Evolutionary conservation across 2,329 filamentous ascomycete species (phyloP).

Genomic region (Arthroderma sp.): DNA sequence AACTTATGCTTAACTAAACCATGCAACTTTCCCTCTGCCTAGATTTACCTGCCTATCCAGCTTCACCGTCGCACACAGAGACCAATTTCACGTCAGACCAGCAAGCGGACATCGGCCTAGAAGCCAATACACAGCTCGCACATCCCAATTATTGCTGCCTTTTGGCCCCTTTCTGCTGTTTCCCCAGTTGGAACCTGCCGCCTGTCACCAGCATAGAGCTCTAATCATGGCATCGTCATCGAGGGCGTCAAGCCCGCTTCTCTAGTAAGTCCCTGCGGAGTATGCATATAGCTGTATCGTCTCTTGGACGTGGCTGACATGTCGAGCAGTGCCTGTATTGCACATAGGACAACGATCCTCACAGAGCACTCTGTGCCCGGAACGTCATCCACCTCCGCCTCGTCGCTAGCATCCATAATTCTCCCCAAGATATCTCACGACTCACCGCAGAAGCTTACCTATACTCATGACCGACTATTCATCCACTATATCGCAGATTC

Average conservation of each 20-base stretch:
- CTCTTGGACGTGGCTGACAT: not conserved
- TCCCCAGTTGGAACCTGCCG: not conserved
- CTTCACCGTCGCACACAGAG: not conserved
- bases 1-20: not conserved
- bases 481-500: slow-evolving; percentile 92
- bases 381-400: slow-evolving; percentile 70
- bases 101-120: not conserved
- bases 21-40: not conserved
- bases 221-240: slow-evolving; percentile 12
- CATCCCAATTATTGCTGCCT: not conserved
- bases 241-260: slow-evolving; percentile 47
- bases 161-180: not conserved
- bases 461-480: slow-evolving; percentile 80
- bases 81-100: not conserved
- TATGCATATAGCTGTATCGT: not conserved
- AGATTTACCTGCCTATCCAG: not conserved
- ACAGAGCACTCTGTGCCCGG: slow-evolving; percentile 83
- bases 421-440: slow-evolving; percentile 86
- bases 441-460: slow-evolving; percentile 75
- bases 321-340: slow-evolving; percentile 69
- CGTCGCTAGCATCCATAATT: slow-evolving; percentile 80
- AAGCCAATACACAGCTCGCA: not conserved
- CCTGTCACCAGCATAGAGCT: not conserved
- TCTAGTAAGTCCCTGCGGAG: slow-evolving; percentile 57
- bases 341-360: slow-evolving; percentile 84